Base-by-base conservation (phyloP, 345 rosid genomes). In the Citrus trifoliata region DNA sequence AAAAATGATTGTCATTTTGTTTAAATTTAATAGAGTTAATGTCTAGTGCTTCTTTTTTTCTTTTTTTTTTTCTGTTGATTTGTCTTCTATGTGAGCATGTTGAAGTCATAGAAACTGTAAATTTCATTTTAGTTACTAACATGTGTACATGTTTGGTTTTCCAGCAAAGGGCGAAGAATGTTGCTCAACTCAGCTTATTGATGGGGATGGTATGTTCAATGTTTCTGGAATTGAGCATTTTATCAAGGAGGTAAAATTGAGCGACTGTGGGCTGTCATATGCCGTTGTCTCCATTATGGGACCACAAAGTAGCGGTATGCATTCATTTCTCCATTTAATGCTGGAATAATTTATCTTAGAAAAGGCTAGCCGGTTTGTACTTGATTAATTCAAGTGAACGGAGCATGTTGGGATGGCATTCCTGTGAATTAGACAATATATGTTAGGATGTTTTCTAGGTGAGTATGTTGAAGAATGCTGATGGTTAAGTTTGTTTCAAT, bases 201-300 rank as follows among this genome's bases (percentile, higher is more conserved):
- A 94, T 74, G 98, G 99, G 66, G 98, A 93, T 83, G 98, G 99
- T 69, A 9, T 38, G 55, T 97, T 93, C 80, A 93, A 92, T 82
- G 88, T 80, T 64, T 12, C 80, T 53, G 98, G 98, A 79, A 74
- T 93, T 33, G 98, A 94, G 33, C 28, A 75, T 80, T 92, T 97
- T 71, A 94, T 92, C 82, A 92, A 88, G 85, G 95, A 90, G 79
- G 87, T 91, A 75, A 92, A 85, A 40, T 80, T 97, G 83, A 88
- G 82, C 48, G 97, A 94, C 76, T 92, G 97, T 73, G 99, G 99
- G 48, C 87, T 97, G 76, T 97, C 99, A 7, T 94, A 97, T 74
- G 99, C 98, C 7, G 86, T 93, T 56, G 99, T 92, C 81, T 90
- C 99, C 59, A 97, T 97, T 80, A 97, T 97, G 99, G 99, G 99